Base-by-base conservation (phyloP, 441 rosid genomes). In the Adansonia rubrostipa region DNA sequence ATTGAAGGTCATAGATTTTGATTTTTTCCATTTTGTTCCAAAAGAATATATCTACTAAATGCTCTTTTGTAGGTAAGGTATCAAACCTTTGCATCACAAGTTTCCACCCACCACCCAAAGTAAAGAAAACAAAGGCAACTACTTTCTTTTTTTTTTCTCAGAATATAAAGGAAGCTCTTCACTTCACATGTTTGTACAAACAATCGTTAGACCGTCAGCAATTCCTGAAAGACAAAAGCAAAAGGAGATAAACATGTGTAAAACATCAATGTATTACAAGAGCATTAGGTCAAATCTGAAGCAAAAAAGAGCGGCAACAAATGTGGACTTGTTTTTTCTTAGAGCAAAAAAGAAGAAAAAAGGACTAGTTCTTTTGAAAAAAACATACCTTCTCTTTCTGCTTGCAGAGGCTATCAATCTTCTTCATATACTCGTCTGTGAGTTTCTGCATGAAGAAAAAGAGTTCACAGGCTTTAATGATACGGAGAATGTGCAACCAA, bases 301-400 rank as follows among this genome's bases (percentile, higher is more conserved):
- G 63, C 40, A 60, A 58, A 68, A n/a, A 36, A 24, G 6, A 13
- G 28, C 0, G 3, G 17, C 13, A 19, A 58, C 19, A 58, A 58
- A 6, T 5, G 13, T 13, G 9, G 67, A 62, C 19, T 62, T 33
- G 24, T 24, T 5, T 20, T 58, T 20, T 20, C 68, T 63, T 33
- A 28, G n/a, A 13, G 50, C 11, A 1, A 15, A 65, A 64, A 15
- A 4, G 50, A 14, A 68, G 4, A 54, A 54, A 48, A 14, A 5
- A 2, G 73, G 11, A 48, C 42, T 40, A 42, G 17, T 11, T 69
- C 13, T 11, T 13, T 6, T 69, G 6, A 22, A 19, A 71, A 68
- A 70, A 66, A 15, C 61, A 40, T 90, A 95, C 98, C 97, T 91
- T 89, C 85, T 92, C 99, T 84, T 95, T 93, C 85, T 92, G 97